Evolutionary conservation across 2,329 filamentous ascomycete species (phyloP).

Genomic region (Coniochaeta sp.): DNA sequence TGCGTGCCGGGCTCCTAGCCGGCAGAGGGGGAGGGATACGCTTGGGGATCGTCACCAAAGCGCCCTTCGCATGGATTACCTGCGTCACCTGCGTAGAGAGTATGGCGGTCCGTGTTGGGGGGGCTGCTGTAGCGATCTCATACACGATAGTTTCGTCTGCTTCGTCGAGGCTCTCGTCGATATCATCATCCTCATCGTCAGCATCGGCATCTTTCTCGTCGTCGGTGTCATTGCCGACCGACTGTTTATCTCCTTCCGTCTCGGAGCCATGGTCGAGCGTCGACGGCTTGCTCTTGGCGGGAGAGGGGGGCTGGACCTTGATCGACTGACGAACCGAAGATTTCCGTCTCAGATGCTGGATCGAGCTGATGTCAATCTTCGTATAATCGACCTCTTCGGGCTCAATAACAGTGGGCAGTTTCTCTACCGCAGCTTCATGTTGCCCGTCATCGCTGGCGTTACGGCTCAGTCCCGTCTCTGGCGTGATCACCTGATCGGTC

Average conservation of each 20-base stretch:
- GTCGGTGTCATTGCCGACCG: constrained; percentile 12
- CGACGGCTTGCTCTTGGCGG: not conserved
- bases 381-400: constrained; percentile 49
- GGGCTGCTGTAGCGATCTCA: constrained; percentile 53
- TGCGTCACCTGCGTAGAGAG: constrained; percentile 60
- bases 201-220: constrained; percentile 29
- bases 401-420: constrained; percentile 30
- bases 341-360: constrained; percentile 34
- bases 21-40: constrained; percentile 72
- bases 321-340: not conserved
- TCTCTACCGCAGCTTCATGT: constrained; percentile 27
- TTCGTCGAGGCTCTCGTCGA: constrained; percentile 34
- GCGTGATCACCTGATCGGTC: constrained; percentile 47
- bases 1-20: constrained; percentile 63
- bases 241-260: constrained; percentile 14
- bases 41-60: constrained; percentile 79
- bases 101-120: constrained; percentile 50
- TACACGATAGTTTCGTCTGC: constrained; percentile 63
- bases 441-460: constrained; percentile 46
- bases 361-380: constrained; percentile 45
- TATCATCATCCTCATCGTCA: constrained; percentile 39
- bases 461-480: constrained; percentile 47
- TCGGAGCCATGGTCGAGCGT: constrained; percentile 14
- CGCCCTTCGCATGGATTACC: constrained; percentile 64
- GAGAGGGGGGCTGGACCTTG: constrained; percentile 4